These are phyloP conservation scores for Triticum turgidum DNA, from an alignment of 176 grass and related monocot species.

Conservation along the genomic window DNA sequence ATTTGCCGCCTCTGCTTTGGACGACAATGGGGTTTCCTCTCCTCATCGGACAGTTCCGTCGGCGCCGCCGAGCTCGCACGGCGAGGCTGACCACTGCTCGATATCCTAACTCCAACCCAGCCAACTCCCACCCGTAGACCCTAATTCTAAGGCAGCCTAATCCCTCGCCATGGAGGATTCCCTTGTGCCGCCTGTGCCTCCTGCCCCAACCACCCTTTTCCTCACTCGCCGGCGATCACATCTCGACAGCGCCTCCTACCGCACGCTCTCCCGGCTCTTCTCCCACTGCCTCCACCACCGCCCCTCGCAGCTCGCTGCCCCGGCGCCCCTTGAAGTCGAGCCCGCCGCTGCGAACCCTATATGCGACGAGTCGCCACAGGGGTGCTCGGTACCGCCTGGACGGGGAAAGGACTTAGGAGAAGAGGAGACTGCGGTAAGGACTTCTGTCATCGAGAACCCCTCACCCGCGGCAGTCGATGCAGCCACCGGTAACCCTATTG, in stretches of 20 bases:
- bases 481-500: slow-evolving; percentile 15
- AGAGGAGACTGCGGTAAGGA: not conserved
- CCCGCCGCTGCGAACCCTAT: not conserved
- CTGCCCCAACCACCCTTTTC: not conserved
- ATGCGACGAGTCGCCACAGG: not conserved
- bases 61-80: slow-evolving; percentile 24
- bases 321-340: not conserved
- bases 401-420: slow-evolving; percentile 3
- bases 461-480: not conserved
- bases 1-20: slow-evolving; percentile 9
- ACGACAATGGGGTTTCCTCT: slow-evolving; percentile 5
- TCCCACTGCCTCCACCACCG: slow-evolving; percentile 55
- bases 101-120: slow-evolving; percentile 6
- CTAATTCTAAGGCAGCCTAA: slow-evolving; percentile 9
- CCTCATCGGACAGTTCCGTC: not conserved
- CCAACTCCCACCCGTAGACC: not conserved
- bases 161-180: slow-evolving; percentile 19
- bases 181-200: not conserved
- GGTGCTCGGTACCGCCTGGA: not conserved
- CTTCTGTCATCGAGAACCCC: not conserved
- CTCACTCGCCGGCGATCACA: slow-evolving; percentile 53
- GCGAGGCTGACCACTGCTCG: not conserved
- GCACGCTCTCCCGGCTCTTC: slow-evolving; percentile 69
- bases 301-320: not conserved
- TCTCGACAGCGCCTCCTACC: slow-evolving; percentile 70